phyloP scores from a whole-genome alignment of 2,329 filamentous ascomycete species.

The Ascosphaera pollenicola region DNA sequence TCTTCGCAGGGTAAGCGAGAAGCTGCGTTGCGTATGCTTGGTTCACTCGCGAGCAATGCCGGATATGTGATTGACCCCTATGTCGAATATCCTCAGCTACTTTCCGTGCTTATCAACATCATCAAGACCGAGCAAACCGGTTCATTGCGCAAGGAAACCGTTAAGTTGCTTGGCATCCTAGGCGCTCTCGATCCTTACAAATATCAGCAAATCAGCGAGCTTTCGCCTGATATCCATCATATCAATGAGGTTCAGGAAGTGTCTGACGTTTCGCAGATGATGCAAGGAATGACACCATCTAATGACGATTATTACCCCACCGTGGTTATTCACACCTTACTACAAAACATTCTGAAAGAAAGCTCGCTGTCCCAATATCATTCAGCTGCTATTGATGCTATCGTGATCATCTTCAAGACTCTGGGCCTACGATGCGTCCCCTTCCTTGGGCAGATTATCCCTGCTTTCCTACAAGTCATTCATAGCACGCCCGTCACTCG shows the following conservation, averaged over 20 bases:
- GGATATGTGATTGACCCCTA: constrained; percentile 97
- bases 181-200: constrained; percentile 92
- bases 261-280: constrained; percentile 92
- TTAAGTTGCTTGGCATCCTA: constrained; percentile 87
- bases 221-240: constrained; percentile 59
- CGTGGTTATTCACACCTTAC: constrained; percentile 85
- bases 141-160: constrained; percentile 72
- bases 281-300: constrained; percentile 88
- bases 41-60: constrained; percentile 83
- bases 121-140: constrained; percentile 83
- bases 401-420: constrained; percentile 97
- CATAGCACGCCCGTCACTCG: constrained; percentile 54
- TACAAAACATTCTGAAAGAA: constrained; percentile 71
- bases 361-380: constrained; percentile 78
- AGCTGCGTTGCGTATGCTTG: constrained; percentile 71
- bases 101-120: constrained; percentile 82
- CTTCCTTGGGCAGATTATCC: constrained; percentile 83
- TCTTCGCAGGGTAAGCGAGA: constrained; percentile 78
- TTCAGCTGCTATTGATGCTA: constrained; percentile 82
- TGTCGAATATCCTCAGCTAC: constrained; percentile 76
- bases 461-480: constrained; percentile 80
- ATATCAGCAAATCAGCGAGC: constrained; percentile 84
- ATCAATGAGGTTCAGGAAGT: constrained; percentile 43
- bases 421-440: constrained; percentile 89
- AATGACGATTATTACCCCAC: constrained; percentile 98